Percentiles rank a stretch among this genome's conserved stretches.
Evolutionary conservation across 257 asterid genomes (phyloP).

Genomic region (Gentiana macrophylla): DNA sequence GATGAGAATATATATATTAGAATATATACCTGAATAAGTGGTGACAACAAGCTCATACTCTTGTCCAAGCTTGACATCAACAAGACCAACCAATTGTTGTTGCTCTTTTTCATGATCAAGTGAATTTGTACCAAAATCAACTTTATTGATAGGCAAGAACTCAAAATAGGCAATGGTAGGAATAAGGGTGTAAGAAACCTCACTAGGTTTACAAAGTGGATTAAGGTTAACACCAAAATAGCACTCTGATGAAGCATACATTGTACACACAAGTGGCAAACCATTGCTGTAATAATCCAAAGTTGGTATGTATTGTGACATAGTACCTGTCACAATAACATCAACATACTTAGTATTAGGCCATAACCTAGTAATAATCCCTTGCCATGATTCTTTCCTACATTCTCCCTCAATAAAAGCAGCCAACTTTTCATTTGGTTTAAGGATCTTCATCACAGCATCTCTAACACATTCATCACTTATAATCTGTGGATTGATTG

Average conservation of each 20-base stretch:
- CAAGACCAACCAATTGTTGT: constrained; percentile 56
- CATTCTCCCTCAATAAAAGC: constrained; percentile 54
- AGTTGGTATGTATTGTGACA: constrained; percentile 87
- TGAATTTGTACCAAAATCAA: constrained; percentile 30
- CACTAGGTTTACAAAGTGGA: constrained; percentile 71
- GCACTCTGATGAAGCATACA: constrained; percentile 94
- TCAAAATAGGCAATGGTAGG: constrained; percentile 82
- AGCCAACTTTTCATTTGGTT: constrained; percentile 58
- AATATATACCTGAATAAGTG: constrained; percentile 61
- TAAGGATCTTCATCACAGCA: constrained; percentile 37
- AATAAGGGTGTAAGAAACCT: constrained; percentile 73
- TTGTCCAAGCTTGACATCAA: constrained; percentile 61
- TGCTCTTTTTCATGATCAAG: constrained; percentile 48
- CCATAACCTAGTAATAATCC: constrained; percentile 78
- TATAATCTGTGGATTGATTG: constrained; percentile 34
- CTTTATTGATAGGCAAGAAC: constrained; percentile 54
- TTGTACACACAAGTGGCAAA: constrained; percentile 83
- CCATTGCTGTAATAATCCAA: constrained; percentile 75
- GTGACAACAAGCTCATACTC: constrained; percentile 94
- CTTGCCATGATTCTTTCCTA: constrained; percentile 49
- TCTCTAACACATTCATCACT: constrained; percentile 47
- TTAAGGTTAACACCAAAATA: constrained; percentile 84
- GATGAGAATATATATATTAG: too few species aligned
- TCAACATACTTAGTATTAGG: constrained; percentile 80
- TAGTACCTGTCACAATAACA: constrained; percentile 89